Base-by-base conservation (phyloP, 257 asterid genomes). In the Solanum clarkiae region DNA sequence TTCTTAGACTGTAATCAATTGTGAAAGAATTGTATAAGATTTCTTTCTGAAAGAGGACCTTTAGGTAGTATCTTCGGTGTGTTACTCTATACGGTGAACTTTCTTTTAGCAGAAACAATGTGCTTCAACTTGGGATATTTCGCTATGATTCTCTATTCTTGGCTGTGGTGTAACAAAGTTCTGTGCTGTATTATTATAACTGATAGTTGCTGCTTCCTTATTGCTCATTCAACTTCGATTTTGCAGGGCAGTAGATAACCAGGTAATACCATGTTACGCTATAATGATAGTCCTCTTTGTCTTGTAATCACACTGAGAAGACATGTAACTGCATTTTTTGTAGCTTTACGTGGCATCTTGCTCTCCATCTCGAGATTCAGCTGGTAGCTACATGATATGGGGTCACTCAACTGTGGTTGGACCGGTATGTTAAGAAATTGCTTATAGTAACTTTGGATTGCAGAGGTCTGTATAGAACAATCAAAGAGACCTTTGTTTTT, bases 341-440 rank as follows among this genome's bases (percentile, higher is more conserved):
- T 82, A 90, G 90, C 77, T 87, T 79, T 90, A 77, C 74, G 89
- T 91, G 85, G 92, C 90, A 56, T 88, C 91, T 80, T 89, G 91
- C 91, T 89, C 92, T 17, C 93, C 92, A 10, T 88, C 93, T 44
- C 81, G 92, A 80, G 86, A 86, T 51, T 91, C 91, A 40, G 90
- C 88, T 55, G 84, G 91, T 72, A 86, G 89, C 53, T 89, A 89
- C 81, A 2, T 32, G n/a, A 89, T 89, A 60, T 89, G 92, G 93
- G 92, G 89, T 55, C 90, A 89, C 82, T 89, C 92, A 0, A 84
- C 88, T 70, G 87, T 91, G 32, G 89, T 89, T 85, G 90, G 89
- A 87, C 92, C 89, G 86, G 92, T 89, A 83, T 20, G 66, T 79
- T 16, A 29, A 1, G 10, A 79, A 53, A 79, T n/a, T 20, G 17